A percentile compares a stretch with the other conserved stretches of the same genome.
Conservation (phyloP, 2,329 filamentous ascomycete species). For the Botryotinia globosa region DNA sequence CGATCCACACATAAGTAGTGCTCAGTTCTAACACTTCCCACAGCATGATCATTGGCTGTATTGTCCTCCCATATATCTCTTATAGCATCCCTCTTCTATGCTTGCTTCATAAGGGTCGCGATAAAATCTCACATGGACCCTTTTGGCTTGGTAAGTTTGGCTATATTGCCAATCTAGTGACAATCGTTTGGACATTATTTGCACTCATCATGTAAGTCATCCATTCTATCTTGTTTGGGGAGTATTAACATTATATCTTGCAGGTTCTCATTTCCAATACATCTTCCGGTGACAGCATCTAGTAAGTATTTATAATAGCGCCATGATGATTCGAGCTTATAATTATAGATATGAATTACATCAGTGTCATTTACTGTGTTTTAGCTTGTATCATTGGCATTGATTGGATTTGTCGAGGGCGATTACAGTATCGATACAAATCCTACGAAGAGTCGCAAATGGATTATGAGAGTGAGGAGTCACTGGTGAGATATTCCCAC, state of each 20-base stretch:
- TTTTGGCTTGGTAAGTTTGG: constrained; percentile 59
- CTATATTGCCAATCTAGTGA: constrained; percentile 57
- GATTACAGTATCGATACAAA: constrained; percentile 16
- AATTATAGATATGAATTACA: constrained; percentile 19
- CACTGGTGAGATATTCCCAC: constrained; percentile 6
- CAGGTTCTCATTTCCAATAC: constrained; percentile 19
- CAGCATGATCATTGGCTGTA: constrained; percentile 20
- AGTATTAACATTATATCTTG: neutral
- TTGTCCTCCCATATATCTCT: constrained; percentile 18
- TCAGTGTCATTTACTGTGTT: constrained; percentile 16
- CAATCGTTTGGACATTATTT: constrained; percentile 54
- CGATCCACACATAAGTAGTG: neutral
- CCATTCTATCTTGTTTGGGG: neutral
- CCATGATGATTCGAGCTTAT: neutral
- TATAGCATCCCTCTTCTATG: constrained; percentile 30
- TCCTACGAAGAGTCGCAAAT: neutral
- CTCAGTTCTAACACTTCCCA: neutral
- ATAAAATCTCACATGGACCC: constrained; percentile 55
- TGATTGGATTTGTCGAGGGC: constrained; percentile 16
- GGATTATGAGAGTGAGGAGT: constrained; percentile 6
- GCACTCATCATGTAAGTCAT: constrained; percentile 54
- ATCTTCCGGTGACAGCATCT: constrained; percentile 13
- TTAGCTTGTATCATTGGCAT: neutral
- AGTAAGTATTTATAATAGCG: constrained; percentile 5
- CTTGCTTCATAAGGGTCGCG: constrained; percentile 41